Evolutionary conservation across 23 red algal genomes (phyloP), one percentile per base, ranked within the genome.

Genomic region (Gracilaria domingensis): DNA sequence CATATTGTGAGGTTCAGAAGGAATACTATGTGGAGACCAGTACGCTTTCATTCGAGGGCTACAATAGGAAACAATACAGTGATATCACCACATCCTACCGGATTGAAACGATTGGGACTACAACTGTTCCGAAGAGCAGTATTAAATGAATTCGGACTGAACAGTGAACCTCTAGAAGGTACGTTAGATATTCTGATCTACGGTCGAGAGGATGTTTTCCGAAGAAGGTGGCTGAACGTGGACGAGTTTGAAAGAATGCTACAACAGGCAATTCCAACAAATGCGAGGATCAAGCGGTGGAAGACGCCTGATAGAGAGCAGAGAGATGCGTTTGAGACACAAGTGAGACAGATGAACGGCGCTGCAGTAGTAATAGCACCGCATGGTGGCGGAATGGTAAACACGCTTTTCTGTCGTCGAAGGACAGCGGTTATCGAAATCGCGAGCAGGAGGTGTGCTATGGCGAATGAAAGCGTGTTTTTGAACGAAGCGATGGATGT

Each of bases 351-450:
- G 32, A 69, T 85, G 59, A 85, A 85, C 60, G 71, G 58, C 39
- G 81, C 60, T 12, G 39, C 36, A 48, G 30, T 85, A 8, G 38
- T 85, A 26, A 29, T 85, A 33, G 81, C 81, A 5, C 81, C 81
- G 28, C 81, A 85, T 50, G 81, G 81, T 50, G 81, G 55, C 26
- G 81, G 59, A n/a, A 85, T 85, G 81, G 55, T 67, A 1, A 85
- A 85, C 58, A 85, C 81, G 45, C 35, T 85, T 20, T 85, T 85
- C 47, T 62, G 59, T 21, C 59, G 81, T 26, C 40, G 59, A 0
- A 69, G 51, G 36, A 69, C 81, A 18, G 81, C 60, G 16, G 60
- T 85, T 11, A 65, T 85, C 2, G 81, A 85, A 35, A 85, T 85
- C 42, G 81, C 59, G 34, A 85, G 81, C 58, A 64, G 81, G 20